Percentiles rank a stretch among this genome's conserved stretches.
These are phyloP conservation scores for Pseudocercospora cruenta DNA, from an alignment of 2,329 filamentous ascomycete genomes.

Conservation along the genomic window DNA sequence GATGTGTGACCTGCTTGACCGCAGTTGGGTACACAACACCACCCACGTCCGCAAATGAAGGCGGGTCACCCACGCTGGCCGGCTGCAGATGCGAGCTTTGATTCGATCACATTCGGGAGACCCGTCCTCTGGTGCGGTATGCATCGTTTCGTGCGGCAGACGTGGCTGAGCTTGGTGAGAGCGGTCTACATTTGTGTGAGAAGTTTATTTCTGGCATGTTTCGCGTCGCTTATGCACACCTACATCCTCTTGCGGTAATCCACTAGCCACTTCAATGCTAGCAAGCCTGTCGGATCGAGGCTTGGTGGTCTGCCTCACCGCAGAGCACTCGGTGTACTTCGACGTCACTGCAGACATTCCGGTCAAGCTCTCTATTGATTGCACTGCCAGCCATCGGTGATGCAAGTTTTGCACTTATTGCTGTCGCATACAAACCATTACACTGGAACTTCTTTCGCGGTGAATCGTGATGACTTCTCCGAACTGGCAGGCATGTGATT, in stretches of 20 bases:
- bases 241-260: constrained; percentile 1
- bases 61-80: constrained; percentile 16
- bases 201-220: constrained; percentile 18
- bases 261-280: background rate
- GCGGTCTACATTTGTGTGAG: constrained; percentile 15
- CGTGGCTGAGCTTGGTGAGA: constrained; percentile 23
- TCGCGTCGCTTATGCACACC: constrained; percentile 5
- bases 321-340: background rate
- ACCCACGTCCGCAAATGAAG: constrained; percentile 11
- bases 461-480: background rate
- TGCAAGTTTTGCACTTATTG: constrained; percentile 5
- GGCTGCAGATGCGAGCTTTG: constrained; percentile 1
- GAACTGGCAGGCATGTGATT: background rate
- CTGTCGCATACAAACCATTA: background rate
- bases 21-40: constrained; percentile 10
- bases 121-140: constrained; percentile 20
- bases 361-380: constrained; percentile 9
- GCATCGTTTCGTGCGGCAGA: constrained; percentile 22
- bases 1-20: constrained; percentile 9
- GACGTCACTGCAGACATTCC: constrained; percentile 8
- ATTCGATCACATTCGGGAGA: constrained; percentile 24
- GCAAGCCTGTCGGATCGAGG: constrained; percentile 1
- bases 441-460: background rate
- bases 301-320: constrained; percentile 13
- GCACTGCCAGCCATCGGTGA: constrained; percentile 9